Base-by-base conservation (phyloP, 306 rosid species). In the Casuarina cunninghamiana region DNA sequence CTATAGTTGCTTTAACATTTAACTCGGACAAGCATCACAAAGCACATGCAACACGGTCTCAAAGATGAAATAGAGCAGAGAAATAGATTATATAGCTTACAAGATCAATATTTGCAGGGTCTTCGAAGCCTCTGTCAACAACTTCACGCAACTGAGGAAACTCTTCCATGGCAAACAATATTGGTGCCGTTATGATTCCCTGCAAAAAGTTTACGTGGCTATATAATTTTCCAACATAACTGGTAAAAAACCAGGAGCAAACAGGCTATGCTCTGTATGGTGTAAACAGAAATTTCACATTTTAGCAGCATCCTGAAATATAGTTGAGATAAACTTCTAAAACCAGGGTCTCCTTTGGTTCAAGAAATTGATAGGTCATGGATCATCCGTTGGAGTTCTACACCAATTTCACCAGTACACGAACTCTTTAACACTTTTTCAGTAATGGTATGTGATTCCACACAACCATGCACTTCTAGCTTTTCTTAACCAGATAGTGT, bases 161-260 rank as follows among this genome's bases (percentile, higher is more conserved):
- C 83, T 95, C 99, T 87, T 95, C 99, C 93, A 91, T 89, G 26
- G 99, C 97, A 86, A 91, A 95, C 83, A 95, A 85, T 73, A 93
- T 77, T 3, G 99, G 99, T 81, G 97, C 99, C 1, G 99, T 95
- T 49, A 93, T 74, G 57, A 95, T 90, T 79, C 99, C 99, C 99
- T 95, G 80, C 80, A 88, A 84, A 21, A 80, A 16, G 32, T 19
- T 69, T 75, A 48, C 75, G 32, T 26, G 32, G 32, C 37, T 67
- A 2, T 10, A 10, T 49, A 19, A 16, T 66, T 66, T 4, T 15
- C 46, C 2, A 42, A 43, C 6, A 57, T 21, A 38, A 69, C 54
- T 48, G 77, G 9, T 41, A 17, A 35, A 45, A 43, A 53, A 35
- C 51, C 37, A 39, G 73, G 32, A 26, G 32, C 32, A 26, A 63